Base-by-base conservation (phyloP, 495 filamentous ascomycete species). In the Penicillium canescens region DNA sequence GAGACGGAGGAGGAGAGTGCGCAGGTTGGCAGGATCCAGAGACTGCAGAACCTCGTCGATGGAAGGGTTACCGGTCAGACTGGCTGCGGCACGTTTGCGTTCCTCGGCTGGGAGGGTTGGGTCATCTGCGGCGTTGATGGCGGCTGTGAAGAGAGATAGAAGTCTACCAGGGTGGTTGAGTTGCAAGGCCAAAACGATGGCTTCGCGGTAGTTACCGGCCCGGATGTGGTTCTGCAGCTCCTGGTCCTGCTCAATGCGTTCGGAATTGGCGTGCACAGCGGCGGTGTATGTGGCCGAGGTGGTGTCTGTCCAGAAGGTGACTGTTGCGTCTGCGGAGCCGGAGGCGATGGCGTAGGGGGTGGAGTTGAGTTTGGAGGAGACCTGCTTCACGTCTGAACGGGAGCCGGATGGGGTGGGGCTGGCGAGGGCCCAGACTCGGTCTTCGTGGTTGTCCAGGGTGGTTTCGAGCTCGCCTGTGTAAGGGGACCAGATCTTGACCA, bases 291-390 rank as follows among this genome's bases (percentile, higher is more conserved):
- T 96, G 47, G 85, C 79, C n/a, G 82, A 80, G 0, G 92, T 91
- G 6, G 92, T 97, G 62, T 99, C 94, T 54, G 82, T 82, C 94
- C 94, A 99, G 77, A 97, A 95, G 0, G 92, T 94, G 34, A 98
- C 83, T 3, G 89, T 88, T 49, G 89, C 88, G 69, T 98, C 94
- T 37, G 85, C 91, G 50, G 89, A 89, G 37, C 91, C 94, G 18
- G 94, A 98, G 49, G 92, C 87, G 44, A 99, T 78, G 41, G 83
- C 86, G 58, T 86, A 76, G n/a, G 72, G 70, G n/a, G 67, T 62
- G 6, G 49, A 46, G 42, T 68, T 66, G 50, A 68, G 34, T 45
- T 69, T 66, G 42, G 68, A 62, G 42, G 71, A 55, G 24, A 21
- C 54, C 26, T 59, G 57, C 56, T 70, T 73, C 43, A 57, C 66